phyloP scores from a whole-genome alignment of 805 yeast genomes.

The Monosporozyma aerobia region DNA sequence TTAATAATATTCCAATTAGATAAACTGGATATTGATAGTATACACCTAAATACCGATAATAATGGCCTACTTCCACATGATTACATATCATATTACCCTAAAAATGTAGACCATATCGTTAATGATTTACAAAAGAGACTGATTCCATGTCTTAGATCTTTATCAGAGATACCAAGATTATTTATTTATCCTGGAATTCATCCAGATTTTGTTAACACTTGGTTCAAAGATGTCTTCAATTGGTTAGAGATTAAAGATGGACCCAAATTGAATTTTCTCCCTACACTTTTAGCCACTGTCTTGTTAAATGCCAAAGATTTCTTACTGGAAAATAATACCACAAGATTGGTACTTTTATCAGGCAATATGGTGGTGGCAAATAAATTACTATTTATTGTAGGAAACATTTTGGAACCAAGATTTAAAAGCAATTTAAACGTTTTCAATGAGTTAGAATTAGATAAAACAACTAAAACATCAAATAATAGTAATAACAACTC shows the following conservation, averaged over 20 bases:
- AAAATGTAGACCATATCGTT: slow-evolving; percentile 19
- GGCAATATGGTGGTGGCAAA: slow-evolving; percentile 54
- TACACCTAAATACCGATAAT: not conserved
- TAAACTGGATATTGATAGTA: not conserved
- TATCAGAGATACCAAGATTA: slow-evolving; percentile 30
- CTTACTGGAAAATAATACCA: slow-evolving; percentile 26
- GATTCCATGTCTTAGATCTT: slow-evolving; percentile 25
- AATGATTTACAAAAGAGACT: slow-evolving; percentile 23
- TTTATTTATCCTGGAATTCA: slow-evolving; percentile 27
- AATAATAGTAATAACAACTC: not conserved
- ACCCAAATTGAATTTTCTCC: slow-evolving; percentile 24
- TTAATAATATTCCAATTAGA: slow-evolving; percentile 9
- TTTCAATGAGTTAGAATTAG: not conserved
- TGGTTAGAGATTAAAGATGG: slow-evolving; percentile 39
- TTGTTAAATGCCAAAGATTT: slow-evolving; percentile 19
- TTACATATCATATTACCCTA: slow-evolving; percentile 8
- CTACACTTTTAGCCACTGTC: slow-evolving; percentile 22
- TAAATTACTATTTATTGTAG: slow-evolving; percentile 43
- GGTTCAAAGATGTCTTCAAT: slow-evolving; percentile 33
- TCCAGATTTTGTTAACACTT: slow-evolving; percentile 25
- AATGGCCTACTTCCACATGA: slow-evolving; percentile 1
- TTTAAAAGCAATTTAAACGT: slow-evolving; percentile 6
- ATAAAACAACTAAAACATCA: not conserved
- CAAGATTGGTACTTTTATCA: slow-evolving; percentile 47
- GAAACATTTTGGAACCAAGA: slow-evolving; percentile 39